These are phyloP conservation scores for Pseudozyma flocculosa DNA, from an alignment of 1,284 basidiomycete species.

Conservation along the genomic window DNA sequence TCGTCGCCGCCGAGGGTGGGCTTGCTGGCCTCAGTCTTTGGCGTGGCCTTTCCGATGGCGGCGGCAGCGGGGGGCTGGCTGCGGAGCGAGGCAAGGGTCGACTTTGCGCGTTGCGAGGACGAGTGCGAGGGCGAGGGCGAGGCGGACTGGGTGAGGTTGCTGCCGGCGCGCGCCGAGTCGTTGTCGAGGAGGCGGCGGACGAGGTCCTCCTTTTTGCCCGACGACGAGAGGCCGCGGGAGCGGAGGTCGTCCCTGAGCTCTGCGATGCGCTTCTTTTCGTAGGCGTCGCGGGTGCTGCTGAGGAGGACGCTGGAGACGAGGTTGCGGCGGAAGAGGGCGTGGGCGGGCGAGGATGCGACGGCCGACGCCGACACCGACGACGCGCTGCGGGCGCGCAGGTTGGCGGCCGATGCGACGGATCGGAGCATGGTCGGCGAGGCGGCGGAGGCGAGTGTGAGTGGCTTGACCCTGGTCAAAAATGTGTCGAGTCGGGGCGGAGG, in stretches of 20 bases:
- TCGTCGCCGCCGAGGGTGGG: constrained; percentile 1
- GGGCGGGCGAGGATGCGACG: neutral
- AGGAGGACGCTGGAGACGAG: constrained; percentile 50
- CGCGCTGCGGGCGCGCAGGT: neutral
- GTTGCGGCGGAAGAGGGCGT: constrained; percentile 2
- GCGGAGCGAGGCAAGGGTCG: constrained; percentile 41
- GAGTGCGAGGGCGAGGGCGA: neutral
- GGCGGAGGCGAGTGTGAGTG: too few species aligned
- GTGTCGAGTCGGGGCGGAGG: too few species aligned
- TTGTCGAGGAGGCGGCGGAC: constrained; percentile 46
- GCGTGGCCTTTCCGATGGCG: constrained; percentile 9
- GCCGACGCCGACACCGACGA: too few species aligned
- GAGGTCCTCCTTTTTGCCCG: constrained; percentile 47
- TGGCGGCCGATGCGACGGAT: neutral
- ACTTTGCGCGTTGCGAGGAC: constrained; percentile 26
- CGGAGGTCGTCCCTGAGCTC: constrained; percentile 48
- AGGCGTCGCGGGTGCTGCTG: constrained; percentile 42
- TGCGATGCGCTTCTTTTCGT: constrained; percentile 39
- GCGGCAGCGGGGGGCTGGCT: neutral
- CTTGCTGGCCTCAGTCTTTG: constrained; percentile 14
- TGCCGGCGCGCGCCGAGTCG: constrained; percentile 40
- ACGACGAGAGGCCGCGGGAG: constrained; percentile 45
- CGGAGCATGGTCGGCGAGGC: neutral
- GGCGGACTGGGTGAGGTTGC: constrained; percentile 24
- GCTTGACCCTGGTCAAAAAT: too few species aligned